A percentile compares a stretch with the other conserved stretches of the same genome.
Evolutionary conservation across 164 flowering plant genomes (phyloP).

Genomic region (Paratinospora sagittata): DNA sequence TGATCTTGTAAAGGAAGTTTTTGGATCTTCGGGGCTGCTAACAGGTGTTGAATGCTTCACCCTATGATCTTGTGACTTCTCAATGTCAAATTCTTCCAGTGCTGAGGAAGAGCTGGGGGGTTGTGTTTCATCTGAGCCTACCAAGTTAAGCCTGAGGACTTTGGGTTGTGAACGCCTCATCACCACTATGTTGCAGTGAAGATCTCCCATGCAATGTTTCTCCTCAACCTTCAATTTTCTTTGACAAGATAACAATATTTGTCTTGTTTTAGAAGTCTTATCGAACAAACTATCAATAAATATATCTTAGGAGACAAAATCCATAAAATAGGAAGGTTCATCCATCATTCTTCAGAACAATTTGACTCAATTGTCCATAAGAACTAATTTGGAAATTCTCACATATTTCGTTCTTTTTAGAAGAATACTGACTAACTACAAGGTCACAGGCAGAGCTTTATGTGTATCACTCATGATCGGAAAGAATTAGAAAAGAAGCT

Average conservation of each 20-base stretch:
- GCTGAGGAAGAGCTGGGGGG: conserved; percentile 47
- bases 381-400: neutral
- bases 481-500: neutral
- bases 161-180: conserved; percentile 74
- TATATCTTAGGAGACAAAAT: too few species aligned
- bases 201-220: conserved; percentile 75
- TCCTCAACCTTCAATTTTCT: conserved; percentile 75
- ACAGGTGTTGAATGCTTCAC: conserved; percentile 71
- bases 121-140: conserved; percentile 36
- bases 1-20: conserved; percentile 40
- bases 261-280: neutral
- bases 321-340: too few species aligned
- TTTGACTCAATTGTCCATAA: neutral
- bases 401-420: neutral
- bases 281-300: neutral
- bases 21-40: conserved; percentile 75
- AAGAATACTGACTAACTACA: neutral
- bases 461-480: neutral
- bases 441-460: neutral
- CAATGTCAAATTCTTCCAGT: conserved; percentile 29
- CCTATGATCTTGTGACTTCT: conserved; percentile 23
- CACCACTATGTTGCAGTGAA: conserved; percentile 75
- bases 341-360: too few species aligned
- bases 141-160: conserved; percentile 74
- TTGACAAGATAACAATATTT: conserved; percentile 14